Base-by-base conservation (phyloP, 1,284 basidiomycete genomes). In the Hypsizygus ulmarius region DNA sequence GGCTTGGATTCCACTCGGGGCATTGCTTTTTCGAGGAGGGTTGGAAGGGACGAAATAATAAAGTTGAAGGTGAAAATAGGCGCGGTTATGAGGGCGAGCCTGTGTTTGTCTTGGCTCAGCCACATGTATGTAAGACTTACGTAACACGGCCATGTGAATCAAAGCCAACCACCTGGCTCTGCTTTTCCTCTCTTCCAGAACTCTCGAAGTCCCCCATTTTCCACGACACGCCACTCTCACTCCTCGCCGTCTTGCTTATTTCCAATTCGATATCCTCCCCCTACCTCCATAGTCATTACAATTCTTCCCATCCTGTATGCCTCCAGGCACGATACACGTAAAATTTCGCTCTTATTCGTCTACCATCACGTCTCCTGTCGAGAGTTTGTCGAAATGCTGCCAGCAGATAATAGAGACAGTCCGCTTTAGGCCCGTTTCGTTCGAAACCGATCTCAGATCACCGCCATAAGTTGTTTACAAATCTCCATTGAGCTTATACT, bases 1-100 rank as follows among this genome's bases (percentile, higher is more conserved):
- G 50, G 54, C 55, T 67, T 68, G 10, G 64, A 58, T 15, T 68
- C 66, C 45, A 62, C 64, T 51, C 70, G 67, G 58, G 70, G 70
- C 70, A 72, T 72, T 42, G 50, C 33, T 45, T 25, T 25, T 40
- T 39, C 44, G 43, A 49, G 42, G 52, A 54, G 58, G 51, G 54
- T 53, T 50, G 52, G 52, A 60, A 57, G 57, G 54, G 56, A 52
- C 48, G 43, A 46, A 57, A 52, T 52, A 43, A 48, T 38, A 12
- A 42, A 35, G 30, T 30, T 49, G 45, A 19, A 28, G 52, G 44
- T 43, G 50, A 56, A 56, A 58, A 55, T 59, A 61, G 59, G 57
- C 57, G 58, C 54, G 55, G 55, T 62, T 62, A 59, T 60, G 60
- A 61, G 51, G 56, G 52, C 44, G 25, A 50, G 34, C 42, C 52